phyloP scores from a whole-genome alignment of 495 filamentous ascomycete species.

The Thermothielavioides terrestris region DNA sequence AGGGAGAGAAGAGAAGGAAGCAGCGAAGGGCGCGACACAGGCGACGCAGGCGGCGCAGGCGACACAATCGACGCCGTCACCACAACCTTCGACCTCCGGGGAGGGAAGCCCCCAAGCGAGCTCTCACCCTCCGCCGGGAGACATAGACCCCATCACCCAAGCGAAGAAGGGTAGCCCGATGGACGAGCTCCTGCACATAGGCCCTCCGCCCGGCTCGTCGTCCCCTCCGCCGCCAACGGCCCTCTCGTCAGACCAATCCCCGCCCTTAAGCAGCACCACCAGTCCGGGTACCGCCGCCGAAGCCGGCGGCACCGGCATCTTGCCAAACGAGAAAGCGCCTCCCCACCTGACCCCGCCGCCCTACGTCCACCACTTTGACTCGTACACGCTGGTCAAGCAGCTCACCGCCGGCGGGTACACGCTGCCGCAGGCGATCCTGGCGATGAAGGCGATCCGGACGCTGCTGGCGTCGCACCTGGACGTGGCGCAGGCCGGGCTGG shows the following conservation, averaged over 20 bases:
- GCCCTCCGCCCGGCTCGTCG: conserved; percentile 38
- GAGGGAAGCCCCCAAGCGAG: not conserved
- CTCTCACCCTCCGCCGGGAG: conserved; percentile 9
- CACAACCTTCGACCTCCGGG: not conserved
- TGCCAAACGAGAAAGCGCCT: conserved; percentile 27
- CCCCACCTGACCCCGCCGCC: conserved; percentile 63
- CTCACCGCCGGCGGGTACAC: conserved; percentile 63
- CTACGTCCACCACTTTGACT: conserved; percentile 96
- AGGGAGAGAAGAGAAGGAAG: not conserved
- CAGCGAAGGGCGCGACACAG: not conserved
- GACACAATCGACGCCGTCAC: not conserved
- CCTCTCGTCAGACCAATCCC: conserved; percentile 24
- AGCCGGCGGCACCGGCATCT: not conserved
- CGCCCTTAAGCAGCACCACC: conserved; percentile 21
- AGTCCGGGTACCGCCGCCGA: not conserved
- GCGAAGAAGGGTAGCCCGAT: conserved; percentile 41
- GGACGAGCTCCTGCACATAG: conserved; percentile 57
- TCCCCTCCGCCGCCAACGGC: conserved; percentile 9
- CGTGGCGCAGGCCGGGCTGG: conserved; percentile 63
- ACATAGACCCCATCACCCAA: conserved; percentile 11
- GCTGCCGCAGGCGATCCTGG: conserved; percentile 57
- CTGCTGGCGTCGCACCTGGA: conserved; percentile 72
- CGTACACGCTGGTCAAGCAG: conserved; percentile 72
- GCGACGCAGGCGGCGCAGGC: no score
- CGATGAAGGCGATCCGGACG: conserved; percentile 81